phyloP scores from a whole-genome alignment of 2,329 filamentous ascomycete species.

The Incumbomyces delicatus region DNA sequence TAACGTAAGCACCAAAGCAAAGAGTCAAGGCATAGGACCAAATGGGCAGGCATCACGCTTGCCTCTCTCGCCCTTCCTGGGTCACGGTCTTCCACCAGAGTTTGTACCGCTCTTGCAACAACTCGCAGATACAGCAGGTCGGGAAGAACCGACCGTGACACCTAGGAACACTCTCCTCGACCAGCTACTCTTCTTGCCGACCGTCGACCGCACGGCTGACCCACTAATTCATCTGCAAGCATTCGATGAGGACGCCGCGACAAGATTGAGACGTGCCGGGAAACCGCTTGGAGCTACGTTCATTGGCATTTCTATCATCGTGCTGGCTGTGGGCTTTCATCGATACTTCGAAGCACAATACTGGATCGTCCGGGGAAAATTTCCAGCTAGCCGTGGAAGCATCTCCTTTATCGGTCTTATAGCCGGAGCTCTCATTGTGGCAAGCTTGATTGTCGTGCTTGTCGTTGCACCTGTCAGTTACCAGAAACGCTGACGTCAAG shows the following conservation, averaged over 20 bases:
- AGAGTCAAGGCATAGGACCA: conserved; percentile 8
- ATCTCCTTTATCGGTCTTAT: conserved; percentile 49
- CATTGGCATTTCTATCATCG: conserved; percentile 50
- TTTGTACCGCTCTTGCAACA: conserved; percentile 21
- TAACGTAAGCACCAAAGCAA: conserved; percentile 38
- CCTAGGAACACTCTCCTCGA: conserved; percentile 14
- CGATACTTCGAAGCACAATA: conserved; percentile 59
- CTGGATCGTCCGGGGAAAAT: conserved; percentile 57
- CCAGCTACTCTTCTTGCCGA: conserved; percentile 17
- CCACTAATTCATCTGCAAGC: conserved; percentile 7
- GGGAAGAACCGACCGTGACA: not conserved
- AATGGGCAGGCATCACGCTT: not conserved
- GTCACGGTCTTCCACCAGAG: conserved; percentile 17
- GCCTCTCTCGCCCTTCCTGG: conserved; percentile 18
- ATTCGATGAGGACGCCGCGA: conserved; percentile 20
- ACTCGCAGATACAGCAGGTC: conserved; percentile 12
- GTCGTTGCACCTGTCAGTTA: conserved; percentile 41
- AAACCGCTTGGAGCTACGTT: conserved; percentile 58
- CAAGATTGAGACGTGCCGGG: conserved; percentile 41
- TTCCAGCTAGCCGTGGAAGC: conserved; percentile 54
- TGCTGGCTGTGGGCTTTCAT: conserved; percentile 54
- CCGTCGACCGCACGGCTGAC: conserved; percentile 18
- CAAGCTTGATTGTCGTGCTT: conserved; percentile 51
- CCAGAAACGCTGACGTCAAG: conserved; percentile 23
- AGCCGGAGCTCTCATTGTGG: conserved; percentile 47